A percentile compares a stretch with the other conserved stretches of the same genome.
These are phyloP conservation scores for Colletotrichum plurivorum DNA, from an alignment of 2,329 filamentous ascomycete genomes.

Conservation along the genomic window DNA sequence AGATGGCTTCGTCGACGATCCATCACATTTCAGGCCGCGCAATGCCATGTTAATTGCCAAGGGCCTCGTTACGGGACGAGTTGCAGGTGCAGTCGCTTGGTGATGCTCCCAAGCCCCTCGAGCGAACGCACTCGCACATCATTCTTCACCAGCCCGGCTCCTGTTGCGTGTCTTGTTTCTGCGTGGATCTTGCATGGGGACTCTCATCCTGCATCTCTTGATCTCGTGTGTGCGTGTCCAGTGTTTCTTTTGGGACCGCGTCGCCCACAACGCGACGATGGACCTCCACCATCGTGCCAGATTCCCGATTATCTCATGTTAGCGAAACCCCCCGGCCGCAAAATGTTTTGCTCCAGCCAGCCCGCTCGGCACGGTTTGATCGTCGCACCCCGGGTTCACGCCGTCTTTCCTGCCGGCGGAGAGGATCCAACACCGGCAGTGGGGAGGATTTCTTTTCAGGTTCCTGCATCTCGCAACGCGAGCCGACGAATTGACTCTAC, in stretches of 20 bases:
- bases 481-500: background rate
- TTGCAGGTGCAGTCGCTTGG: constrained; percentile 29
- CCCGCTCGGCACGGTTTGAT: constrained; percentile 38
- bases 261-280: constrained; percentile 7
- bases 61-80: constrained; percentile 13
- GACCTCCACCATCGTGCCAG: constrained; percentile 26
- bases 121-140: background rate
- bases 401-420: constrained; percentile 24
- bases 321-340: background rate
- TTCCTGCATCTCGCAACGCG: background rate
- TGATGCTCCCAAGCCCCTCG: constrained; percentile 7
- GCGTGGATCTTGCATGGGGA: constrained; percentile 2
- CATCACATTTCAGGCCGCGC: constrained; percentile 5
- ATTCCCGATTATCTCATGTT: constrained; percentile 17
- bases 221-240: background rate
- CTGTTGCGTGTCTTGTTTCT: constrained; percentile 24
- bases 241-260: constrained; percentile 1
- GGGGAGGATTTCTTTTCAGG: too few species aligned
- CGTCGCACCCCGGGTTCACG: constrained; percentile 16
- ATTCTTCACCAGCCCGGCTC: background rate
- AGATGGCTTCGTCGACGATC: background rate
- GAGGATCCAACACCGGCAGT: constrained; percentile 19
- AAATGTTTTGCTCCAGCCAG: constrained; percentile 31
- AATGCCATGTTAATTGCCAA: background rate
- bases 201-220: too few species aligned